Conservation (phyloP, 2,329 filamentous ascomycete genomes). For the Pseudogymnoascus sp. region DNA sequence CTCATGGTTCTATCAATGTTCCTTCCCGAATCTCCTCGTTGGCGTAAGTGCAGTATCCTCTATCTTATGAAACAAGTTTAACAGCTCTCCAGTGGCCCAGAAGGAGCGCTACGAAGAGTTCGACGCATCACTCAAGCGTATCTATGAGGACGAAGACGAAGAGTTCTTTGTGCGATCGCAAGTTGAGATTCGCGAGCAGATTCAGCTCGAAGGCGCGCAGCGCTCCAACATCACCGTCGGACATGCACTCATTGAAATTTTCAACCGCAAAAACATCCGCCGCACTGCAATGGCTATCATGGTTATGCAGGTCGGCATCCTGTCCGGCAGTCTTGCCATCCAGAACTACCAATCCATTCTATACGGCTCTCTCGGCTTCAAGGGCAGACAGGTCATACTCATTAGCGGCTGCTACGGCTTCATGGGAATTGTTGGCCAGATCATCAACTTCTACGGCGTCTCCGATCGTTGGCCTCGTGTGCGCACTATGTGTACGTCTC, state of each 20-base stretch:
- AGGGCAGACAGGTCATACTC: slow-evolving; percentile 40
- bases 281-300: slow-evolving; percentile 26
- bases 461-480: slow-evolving; percentile 28
- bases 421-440: slow-evolving; percentile 28
- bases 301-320: slow-evolving; percentile 28
- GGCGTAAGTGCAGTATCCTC: slow-evolving; percentile 12
- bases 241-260: slow-evolving; percentile 20
- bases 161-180: slow-evolving; percentile 22
- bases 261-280: slow-evolving; percentile 26
- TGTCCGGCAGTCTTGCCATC: slow-evolving; percentile 27
- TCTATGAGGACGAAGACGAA: slow-evolving; percentile 22
- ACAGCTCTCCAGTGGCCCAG: slow-evolving; percentile 13
- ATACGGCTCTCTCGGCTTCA: slow-evolving; percentile 39
- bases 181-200: slow-evolving; percentile 24
- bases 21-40: slow-evolving; percentile 17
- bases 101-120: slow-evolving; percentile 25
- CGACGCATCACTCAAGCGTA: slow-evolving; percentile 21
- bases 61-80: not conserved
- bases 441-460: slow-evolving; percentile 26
- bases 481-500: slow-evolving; percentile 12
- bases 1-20: slow-evolving; percentile 15
- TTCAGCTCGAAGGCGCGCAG: slow-evolving; percentile 19
- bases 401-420: slow-evolving; percentile 39
- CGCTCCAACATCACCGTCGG: slow-evolving; percentile 2
- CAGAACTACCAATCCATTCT: slow-evolving; percentile 32